Evolutionary conservation across 140 eudicot genomes (phyloP).

Genomic region (Oenanthe javanica): DNA sequence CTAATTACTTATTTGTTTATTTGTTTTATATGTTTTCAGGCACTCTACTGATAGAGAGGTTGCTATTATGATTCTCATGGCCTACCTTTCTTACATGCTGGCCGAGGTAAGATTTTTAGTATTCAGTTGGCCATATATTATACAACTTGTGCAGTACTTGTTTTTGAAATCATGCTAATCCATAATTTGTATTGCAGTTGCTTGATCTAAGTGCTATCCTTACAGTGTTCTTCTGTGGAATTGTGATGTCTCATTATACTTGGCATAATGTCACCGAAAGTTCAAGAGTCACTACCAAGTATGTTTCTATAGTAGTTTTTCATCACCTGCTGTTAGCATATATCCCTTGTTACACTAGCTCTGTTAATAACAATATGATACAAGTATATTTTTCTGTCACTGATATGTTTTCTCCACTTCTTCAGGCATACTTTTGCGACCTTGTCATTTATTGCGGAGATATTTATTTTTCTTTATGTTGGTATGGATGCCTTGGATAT

Average conservation of each 20-base stretch:
- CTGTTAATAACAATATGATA: constrained; percentile 2
- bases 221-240: constrained; percentile 87
- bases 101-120: constrained; percentile 57
- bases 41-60: constrained; percentile 93
- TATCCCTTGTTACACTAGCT: background rate
- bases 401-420: constrained; percentile 7
- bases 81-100: constrained; percentile 71
- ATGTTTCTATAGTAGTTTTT: constrained; percentile 15
- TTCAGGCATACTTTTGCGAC: constrained; percentile 95
- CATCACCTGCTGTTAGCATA: background rate
- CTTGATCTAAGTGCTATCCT: constrained; percentile 73
- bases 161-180: background rate
- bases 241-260: constrained; percentile 91
- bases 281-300: constrained; percentile 88
- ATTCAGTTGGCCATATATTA: constrained; percentile 4
- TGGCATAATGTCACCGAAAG: constrained; percentile 93
- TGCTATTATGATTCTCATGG: constrained; percentile 88
- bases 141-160: constrained; percentile 2
- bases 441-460: constrained; percentile 72
- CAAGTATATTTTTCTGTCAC: constrained; percentile 3
- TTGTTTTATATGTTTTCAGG: constrained; percentile 36
- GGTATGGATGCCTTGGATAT: constrained; percentile 98
- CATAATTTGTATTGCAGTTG: constrained; percentile 41
- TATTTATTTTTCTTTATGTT: constrained; percentile 83
- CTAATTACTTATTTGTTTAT: background rate